Base-by-base conservation (phyloP, 805 yeast species). In the Yarrowia phangngaensis region DNA sequence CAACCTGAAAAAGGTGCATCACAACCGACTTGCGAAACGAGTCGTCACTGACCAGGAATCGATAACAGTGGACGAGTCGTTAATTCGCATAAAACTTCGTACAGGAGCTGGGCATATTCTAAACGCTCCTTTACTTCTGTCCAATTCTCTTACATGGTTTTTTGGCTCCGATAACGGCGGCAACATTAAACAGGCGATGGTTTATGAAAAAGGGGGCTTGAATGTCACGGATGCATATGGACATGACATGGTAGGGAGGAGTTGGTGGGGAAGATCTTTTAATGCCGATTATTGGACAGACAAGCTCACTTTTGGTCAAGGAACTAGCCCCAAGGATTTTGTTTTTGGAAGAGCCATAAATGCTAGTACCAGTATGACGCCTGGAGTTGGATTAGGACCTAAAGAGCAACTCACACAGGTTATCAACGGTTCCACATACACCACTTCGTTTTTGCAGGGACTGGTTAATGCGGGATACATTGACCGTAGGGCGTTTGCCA, bases 241-340 rank as follows among this genome's bases (percentile, higher is more conserved):
- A 6, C 45, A 38, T 14, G 13, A n/a, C n/a, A 8, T 38, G 24
- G 12, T 38, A 2, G 20, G 20, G 24, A 23, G 19, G 8, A n/a
- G 16, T 6, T 38, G 24, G 12, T 38, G 2, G 20, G 20, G 24
- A 23, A 26, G 8, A 38, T n/a, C 8, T 7, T 38, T 6, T 29
- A 38, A 17, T 27, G 45, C 45, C 1, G 48, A 41, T 16, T 41
- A 29, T 16, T 41, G 48, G 48, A 41, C 48, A 1, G 48, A 41
- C 13, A 12, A 29, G 11, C 8, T 41, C 11, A 41, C 35, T 1
- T 41, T 41, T 29, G 48, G 48, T 6, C 24, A 9, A 2, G 45
- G 11, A 9, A 27, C 27, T 4, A 32, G 26, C 4, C 45, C 45
- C 14, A 17, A 38, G 8, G 17, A 38, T 19, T 38, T 38, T 14